phyloP scores from a whole-genome alignment of 78 protist genomes.

The Dictyostelium citrinum region DNA sequence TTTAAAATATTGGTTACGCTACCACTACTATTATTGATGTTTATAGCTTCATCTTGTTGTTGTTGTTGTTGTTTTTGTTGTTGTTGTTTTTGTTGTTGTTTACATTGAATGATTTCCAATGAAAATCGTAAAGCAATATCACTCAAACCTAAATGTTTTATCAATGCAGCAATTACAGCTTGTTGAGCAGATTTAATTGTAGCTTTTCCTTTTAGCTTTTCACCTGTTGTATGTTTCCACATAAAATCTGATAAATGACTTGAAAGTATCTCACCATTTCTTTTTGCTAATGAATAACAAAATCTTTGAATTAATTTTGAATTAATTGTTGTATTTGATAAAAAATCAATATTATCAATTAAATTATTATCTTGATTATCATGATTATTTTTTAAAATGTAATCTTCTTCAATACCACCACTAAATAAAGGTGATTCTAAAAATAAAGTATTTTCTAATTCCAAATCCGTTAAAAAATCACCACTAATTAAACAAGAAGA shows the following conservation, averaged over 20 bases:
- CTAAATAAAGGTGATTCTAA: slow-evolving; percentile 39
- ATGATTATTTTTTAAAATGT: background rate
- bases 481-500: slow-evolving; percentile 59
- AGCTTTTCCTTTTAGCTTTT: background rate
- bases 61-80: background rate
- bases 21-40: background rate
- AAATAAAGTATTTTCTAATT: slow-evolving; percentile 3
- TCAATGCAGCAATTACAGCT: slow-evolving; percentile 34
- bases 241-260: slow-evolving; percentile 49
- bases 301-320: slow-evolving; percentile 48
- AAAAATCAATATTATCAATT: background rate
- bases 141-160: slow-evolving; percentile 39
- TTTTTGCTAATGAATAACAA: slow-evolving; percentile 20
- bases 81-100: background rate
- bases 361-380: background rate
- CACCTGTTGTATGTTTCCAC: slow-evolving; percentile 71
- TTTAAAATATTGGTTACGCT: background rate
- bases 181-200: slow-evolving; percentile 62
- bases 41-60: background rate
- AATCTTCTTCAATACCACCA: slow-evolving; percentile 79
- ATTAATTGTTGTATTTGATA: background rate
- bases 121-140: slow-evolving; percentile 24
- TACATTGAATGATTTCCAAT: slow-evolving; percentile 27
- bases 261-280: slow-evolving; percentile 13
- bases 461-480: slow-evolving; percentile 31